Base-by-base conservation (phyloP, 1,284 basidiomycete species). In the Mycena sp. region DNA sequence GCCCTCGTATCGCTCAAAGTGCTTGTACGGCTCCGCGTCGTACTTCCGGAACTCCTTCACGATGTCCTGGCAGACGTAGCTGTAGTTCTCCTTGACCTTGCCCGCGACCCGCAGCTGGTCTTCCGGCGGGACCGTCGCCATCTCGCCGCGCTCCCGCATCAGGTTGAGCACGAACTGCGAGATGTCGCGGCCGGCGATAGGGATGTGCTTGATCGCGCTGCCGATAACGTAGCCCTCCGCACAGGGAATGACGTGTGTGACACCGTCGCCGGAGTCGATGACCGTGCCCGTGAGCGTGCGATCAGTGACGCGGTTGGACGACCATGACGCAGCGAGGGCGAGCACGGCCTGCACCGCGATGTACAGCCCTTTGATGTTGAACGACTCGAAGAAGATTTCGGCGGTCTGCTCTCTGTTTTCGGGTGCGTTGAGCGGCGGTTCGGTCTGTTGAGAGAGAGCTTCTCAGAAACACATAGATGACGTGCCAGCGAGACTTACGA, bases 171-270 rank as follows among this genome's bases (percentile, higher is more conserved):
- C 97, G 77, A 99, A 99, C 76, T 95, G 93, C 26, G 95, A 91
- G 77, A 99, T 99, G 77, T 99, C 98, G 68, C 96, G 90, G 37
- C 98, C 97, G 25, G 98, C 98, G 72, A 99, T 96, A 58, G 98
- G 98, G 74, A 99, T 96, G 76, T 99, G 96, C 80, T 99, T 99
- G 87, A 99, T 99, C 3, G 97, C 95, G 70, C 94, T 97, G 26
- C 97, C 98, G 73, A 99, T 99, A 70, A 99, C 97, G 77, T 99
- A 99, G 46, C 98, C 98, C 76, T 99, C 98, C 25, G 98, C 96
- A 72, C 93, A 94, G 52, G 95, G 95, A 70, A 97, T 97, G 68
- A 97, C 95, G 78, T 97, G 95, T 2, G 98, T 99, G 48, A 99
- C 98, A 83, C 98, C 98, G 76, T 99, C 98, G 67, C 98, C 98